Base-by-base conservation (phyloP, 495 filamentous ascomycete species). In the Penicillium malachiteum region DNA sequence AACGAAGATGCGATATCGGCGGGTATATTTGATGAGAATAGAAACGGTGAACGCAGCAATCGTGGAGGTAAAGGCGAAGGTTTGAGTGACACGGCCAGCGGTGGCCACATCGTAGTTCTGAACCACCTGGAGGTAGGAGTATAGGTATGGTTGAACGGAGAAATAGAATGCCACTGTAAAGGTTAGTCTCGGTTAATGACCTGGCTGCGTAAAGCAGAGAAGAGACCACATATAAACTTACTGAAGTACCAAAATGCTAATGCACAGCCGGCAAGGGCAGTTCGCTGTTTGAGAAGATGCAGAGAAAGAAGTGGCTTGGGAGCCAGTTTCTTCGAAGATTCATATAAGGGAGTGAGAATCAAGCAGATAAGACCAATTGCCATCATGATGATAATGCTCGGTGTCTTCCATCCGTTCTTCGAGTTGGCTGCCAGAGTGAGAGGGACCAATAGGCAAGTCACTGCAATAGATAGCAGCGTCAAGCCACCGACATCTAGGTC, bases 71-170 rank as follows among this genome's bases (percentile, higher is more conserved):
- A 91, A 89, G 18, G 84, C 81, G 59, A 89, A 90, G 13, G 81
- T 85, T 54, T 88, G 80, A n/a, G 82, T 80, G 44, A 91, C 82
- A 58, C 83, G 84, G 34, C 84, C 85, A 9, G 87, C 82, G 9
- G 81, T 78, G 21, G 81, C 79, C 38, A 88, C 77, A 34, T 82
- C 80, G 31, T 82, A 75, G 47, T 75, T 72, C 47, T 86, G 82
- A 5, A 90, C 88, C 12, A 91, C 89, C 55, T 88, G 84, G 2
- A 91, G 77, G 65, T 86, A 91, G 38, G 86, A 89, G 57, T 80
- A 81, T 50, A 88, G 84, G 62, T 88, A 88, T 7, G 82, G 81
- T 45, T 85, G 81, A 44, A 86, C 74, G 17, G 84, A 84, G 41
- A 87, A 82, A 60, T 86, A 87, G 62, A 85, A 87, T 13, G 82